phyloP scores from a whole-genome alignment of 108 stramenopile genomes.

The Aurantiochytrium sp. region DNA sequence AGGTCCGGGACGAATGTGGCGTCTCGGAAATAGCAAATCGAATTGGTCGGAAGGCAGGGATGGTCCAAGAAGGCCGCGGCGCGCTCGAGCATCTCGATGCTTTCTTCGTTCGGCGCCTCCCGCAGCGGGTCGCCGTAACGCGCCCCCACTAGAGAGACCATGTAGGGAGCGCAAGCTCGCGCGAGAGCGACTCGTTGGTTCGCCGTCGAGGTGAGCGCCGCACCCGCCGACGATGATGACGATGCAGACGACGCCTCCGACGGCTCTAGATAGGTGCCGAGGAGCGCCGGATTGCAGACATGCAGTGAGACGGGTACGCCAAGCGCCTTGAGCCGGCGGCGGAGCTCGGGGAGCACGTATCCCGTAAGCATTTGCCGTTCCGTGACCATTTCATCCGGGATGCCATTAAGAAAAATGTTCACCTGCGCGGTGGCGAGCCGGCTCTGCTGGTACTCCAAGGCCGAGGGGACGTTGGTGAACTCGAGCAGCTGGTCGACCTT shows the following conservation, averaged over 20 bases:
- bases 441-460: neutral
- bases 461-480: neutral
- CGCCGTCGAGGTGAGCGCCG: no score
- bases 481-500: neutral
- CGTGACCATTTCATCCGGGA: neutral
- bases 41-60: neutral
- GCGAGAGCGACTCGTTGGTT: no score
- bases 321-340: neutral
- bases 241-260: neutral
- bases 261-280: neutral
- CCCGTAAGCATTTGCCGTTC: neutral
- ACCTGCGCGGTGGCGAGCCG: neutral
- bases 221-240: no score
- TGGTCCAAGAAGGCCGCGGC: neutral
- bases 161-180: neutral
- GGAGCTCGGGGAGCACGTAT: neutral
- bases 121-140: neutral
- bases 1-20: neutral
- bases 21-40: conserved; percentile 21
- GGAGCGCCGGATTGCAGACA: neutral
- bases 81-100: neutral
- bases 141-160: neutral
- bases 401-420: neutral
- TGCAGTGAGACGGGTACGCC: neutral
- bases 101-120: neutral